A percentile compares a stretch with the other conserved stretches of the same genome.
These are phyloP conservation scores for Chionographis japonica DNA, from an alignment of 106 monocot species.

Conservation along the genomic window DNA sequence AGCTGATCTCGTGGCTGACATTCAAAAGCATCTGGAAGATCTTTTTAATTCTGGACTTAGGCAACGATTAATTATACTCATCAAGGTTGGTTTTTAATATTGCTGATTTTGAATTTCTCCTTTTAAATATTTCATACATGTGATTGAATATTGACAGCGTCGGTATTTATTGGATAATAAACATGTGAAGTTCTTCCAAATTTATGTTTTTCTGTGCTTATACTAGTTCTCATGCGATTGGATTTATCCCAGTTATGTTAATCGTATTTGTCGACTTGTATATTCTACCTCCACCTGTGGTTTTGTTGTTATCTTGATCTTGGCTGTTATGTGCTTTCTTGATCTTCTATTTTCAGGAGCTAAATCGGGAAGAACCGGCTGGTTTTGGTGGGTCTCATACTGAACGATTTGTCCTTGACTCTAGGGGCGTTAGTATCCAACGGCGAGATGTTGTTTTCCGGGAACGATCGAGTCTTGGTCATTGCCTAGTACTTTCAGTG, in stretches of 20 bases:
- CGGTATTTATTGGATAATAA: neutral
- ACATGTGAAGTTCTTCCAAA: too few species aligned
- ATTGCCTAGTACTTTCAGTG: conserved; percentile 84
- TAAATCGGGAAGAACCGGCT: conserved; percentile 77
- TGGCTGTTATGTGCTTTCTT: conserved; percentile 3
- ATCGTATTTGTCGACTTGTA: neutral
- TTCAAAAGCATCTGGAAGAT: conserved; percentile 68
- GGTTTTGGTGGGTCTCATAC: conserved; percentile 74
- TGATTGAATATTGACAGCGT: neutral
- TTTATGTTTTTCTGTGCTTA: too few species aligned
- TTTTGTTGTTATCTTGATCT: neutral
- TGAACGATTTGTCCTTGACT: conserved; percentile 76
- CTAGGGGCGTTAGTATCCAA: conserved; percentile 70
- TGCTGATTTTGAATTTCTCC: neutral
- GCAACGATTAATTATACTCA: conserved; percentile 58
- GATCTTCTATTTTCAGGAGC: conserved; percentile 40
- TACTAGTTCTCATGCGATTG: too few species aligned
- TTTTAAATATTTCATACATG: neutral
- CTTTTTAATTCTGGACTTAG: conserved; percentile 68
- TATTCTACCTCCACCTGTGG: neutral
- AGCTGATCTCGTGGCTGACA: conserved; percentile 64
- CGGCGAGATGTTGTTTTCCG: conserved; percentile 65
- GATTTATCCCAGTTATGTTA: too few species aligned
- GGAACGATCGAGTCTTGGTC: conserved; percentile 79
- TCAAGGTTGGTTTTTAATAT: conserved; percentile 44